phyloP scores from a whole-genome alignment of 2,329 filamentous ascomycete genomes.

The Didymella sp. region DNA sequence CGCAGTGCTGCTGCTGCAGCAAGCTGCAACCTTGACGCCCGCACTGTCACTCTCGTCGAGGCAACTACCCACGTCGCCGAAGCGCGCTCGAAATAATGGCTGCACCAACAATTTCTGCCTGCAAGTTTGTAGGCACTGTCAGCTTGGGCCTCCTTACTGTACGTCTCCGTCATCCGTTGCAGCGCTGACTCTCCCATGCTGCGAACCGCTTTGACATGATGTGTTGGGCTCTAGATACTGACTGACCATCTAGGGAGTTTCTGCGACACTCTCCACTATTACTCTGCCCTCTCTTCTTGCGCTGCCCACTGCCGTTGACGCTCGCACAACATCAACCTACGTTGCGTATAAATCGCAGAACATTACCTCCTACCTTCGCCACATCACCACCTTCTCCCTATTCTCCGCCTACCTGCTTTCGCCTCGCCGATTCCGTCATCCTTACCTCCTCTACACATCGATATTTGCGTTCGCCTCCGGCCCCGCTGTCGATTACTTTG shows the following conservation, averaged over 20 bases:
- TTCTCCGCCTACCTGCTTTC: slow-evolving; percentile 80
- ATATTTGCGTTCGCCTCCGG: slow-evolving; percentile 65
- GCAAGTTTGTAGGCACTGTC: slow-evolving; percentile 93
- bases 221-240: not conserved
- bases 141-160: slow-evolving; percentile 89
- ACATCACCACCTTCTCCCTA: slow-evolving; percentile 74
- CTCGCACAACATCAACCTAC: slow-evolving; percentile 65
- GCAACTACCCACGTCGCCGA: not conserved
- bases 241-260: slow-evolving; percentile 71
- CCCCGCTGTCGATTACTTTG: slow-evolving; percentile 48
- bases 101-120: slow-evolving; percentile 74
- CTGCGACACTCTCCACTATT: slow-evolving; percentile 80
- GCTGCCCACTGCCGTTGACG: slow-evolving; percentile 77
- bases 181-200: not conserved
- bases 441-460: slow-evolving; percentile 87
- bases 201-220: not conserved
- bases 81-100: slow-evolving; percentile 55
- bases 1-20: not conserved
- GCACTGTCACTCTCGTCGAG: slow-evolving; percentile 7
- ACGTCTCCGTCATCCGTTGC: slow-evolving; percentile 52
- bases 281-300: slow-evolving; percentile 81
- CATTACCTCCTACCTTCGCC: slow-evolving; percentile 67
- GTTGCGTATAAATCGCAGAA: slow-evolving; percentile 65
- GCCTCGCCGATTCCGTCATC: slow-evolving; percentile 76
- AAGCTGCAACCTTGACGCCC: not conserved